Evolutionary conservation across 805 yeast genomes (phyloP), one percentile per base, ranked within the genome.

Genomic region (Scheffersomyces amazonensis): DNA sequence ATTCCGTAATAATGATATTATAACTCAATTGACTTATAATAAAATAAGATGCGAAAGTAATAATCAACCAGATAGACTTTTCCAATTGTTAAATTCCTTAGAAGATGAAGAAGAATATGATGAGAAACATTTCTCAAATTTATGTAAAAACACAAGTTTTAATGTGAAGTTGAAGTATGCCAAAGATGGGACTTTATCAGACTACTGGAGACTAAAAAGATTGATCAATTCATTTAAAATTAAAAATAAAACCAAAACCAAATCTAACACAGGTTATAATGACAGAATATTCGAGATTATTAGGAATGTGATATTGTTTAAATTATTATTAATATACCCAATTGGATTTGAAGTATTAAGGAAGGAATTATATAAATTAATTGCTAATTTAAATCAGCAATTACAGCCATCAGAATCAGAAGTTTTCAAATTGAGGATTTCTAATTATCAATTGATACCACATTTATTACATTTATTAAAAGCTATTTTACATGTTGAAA

Each of bases 371-470:
- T 21, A 31, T 11, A 15, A 33, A 9, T 29, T 42, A 19, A 39
- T 36, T 16, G 29, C 22, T 9, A 22, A 30, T 7, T 31, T 46
- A 18, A 39, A 44, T 31, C 10, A 32, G 5, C n/a, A 18, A n/a
- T 21, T 36, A 10, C 38, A 43, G 17, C 19, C 16, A 15, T 31
- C 22, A 5, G 37, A 37, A 29, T 37, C 47, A 2, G 42, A 41
- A 25, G 21, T 44, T 4, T 41, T 50, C 13, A 53, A 57, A 39
- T 39, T 52, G 5, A 54, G 57, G 35, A 44, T 62, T 13, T 54
- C 63, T 19, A 63, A 62, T 37, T 59, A 54, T 44, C 65, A 62
- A 36, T 35, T 61, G 15, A 44, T 59, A 15, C 63, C 60, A n/a
- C 64, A 58, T 20, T 44, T 63, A 13, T 45, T 63, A 16, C 66